Evolutionary conservation across 495 filamentous ascomycete species (phyloP).

Genomic region (Penicillium soppii): DNA sequence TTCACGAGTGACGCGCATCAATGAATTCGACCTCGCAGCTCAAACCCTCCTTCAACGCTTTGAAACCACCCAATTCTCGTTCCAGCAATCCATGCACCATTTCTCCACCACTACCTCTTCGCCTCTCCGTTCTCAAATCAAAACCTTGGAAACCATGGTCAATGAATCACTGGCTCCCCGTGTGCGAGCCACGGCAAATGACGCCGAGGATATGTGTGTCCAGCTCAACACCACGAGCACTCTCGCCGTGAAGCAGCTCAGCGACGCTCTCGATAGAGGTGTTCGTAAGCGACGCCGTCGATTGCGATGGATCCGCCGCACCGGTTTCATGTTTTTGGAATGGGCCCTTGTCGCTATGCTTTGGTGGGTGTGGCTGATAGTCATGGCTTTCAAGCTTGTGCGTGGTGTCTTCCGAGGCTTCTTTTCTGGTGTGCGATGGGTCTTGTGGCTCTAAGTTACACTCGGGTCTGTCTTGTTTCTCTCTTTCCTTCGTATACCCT

Average conservation of each 20-base stretch:
- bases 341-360: constrained; percentile 77
- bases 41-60: constrained; percentile 58
- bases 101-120: constrained; percentile 48
- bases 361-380: constrained; percentile 83
- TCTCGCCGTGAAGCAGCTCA: constrained; percentile 71
- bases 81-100: constrained; percentile 53
- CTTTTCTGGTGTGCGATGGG: constrained; percentile 63
- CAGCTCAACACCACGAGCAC: constrained; percentile 73
- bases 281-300: constrained; percentile 69
- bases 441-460: constrained; percentile 68
- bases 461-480: background rate
- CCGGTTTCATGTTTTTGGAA: constrained; percentile 71
- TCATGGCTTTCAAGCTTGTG: constrained; percentile 64
- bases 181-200: constrained; percentile 65
- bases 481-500: background rate
- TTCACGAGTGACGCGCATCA: constrained; percentile 53
- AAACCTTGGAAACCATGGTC: constrained; percentile 49
- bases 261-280: constrained; percentile 69
- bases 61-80: constrained; percentile 49
- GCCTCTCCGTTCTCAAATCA: constrained; percentile 46
- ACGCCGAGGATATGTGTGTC: constrained; percentile 71
- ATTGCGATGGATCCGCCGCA: constrained; percentile 68
- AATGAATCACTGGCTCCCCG: constrained; percentile 59
- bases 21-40: constrained; percentile 70
- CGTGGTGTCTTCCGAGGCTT: constrained; percentile 59